phyloP scores from a whole-genome alignment of 345 rosid species.

The Euphorbia pulcherrima region DNA sequence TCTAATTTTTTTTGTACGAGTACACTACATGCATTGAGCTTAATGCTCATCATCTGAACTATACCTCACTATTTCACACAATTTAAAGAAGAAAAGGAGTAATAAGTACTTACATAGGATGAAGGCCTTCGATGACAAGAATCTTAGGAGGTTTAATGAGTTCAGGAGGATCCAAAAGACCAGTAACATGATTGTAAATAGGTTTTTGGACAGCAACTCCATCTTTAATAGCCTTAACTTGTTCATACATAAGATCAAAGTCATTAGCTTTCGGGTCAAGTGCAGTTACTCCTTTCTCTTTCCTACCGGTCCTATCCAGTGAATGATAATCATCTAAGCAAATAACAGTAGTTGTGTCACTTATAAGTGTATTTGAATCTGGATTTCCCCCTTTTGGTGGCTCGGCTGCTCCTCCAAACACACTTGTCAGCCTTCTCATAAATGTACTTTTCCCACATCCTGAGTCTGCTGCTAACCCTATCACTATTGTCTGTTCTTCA shows the following conservation, averaged over 20 bases:
- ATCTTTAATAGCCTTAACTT: constrained; percentile 78
- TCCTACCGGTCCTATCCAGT: constrained; percentile 77
- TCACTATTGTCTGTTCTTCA: constrained; percentile 61
- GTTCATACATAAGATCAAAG: constrained; percentile 95
- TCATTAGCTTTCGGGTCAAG: constrained; percentile 87
- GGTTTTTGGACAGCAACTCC: constrained; percentile 84
- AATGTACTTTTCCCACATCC: constrained; percentile 95
- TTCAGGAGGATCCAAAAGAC: constrained; percentile 90
- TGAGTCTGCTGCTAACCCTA: constrained; percentile 91
- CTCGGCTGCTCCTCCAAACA: constrained; percentile 91
- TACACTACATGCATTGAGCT: background rate
- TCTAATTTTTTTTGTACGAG: too few relatives aligned
- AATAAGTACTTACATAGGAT: constrained; percentile 85
- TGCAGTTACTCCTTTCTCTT: constrained; percentile 88
- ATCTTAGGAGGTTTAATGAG: constrained; percentile 90
- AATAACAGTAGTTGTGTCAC: constrained; percentile 86
- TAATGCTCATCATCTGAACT: background rate
- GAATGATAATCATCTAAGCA: constrained; percentile 95
- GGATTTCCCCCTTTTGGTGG: constrained; percentile 96
- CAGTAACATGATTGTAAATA: constrained; percentile 87
- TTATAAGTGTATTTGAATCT: constrained; percentile 88
- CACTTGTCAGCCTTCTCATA: constrained; percentile 84
- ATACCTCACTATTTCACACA: too few relatives aligned
- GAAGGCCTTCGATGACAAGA: constrained; percentile 95
- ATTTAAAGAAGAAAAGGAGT: background rate